Evolutionary conservation across 2,329 filamentous ascomycete species (phyloP).

Genomic region (Cladosporium sp.): DNA sequence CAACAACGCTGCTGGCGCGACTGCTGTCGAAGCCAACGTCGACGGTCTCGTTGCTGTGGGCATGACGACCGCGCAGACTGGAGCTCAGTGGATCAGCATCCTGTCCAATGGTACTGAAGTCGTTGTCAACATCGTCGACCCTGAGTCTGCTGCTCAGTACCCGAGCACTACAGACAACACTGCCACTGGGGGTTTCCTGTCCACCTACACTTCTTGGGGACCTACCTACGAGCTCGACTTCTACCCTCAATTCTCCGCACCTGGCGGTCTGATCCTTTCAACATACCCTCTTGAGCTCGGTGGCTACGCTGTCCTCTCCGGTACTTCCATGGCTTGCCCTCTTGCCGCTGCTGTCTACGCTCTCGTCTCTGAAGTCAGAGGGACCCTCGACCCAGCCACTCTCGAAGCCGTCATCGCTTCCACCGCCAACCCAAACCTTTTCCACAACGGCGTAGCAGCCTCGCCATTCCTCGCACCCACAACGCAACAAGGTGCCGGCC

Average conservation of each 20-base stretch:
- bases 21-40: slow-evolving; percentile 17
- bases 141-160: slow-evolving; percentile 16
- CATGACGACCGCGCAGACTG: slow-evolving; percentile 24
- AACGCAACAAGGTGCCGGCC: slow-evolving; percentile 57
- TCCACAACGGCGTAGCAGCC: slow-evolving; percentile 27
- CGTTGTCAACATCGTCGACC: slow-evolving; percentile 22
- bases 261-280: slow-evolving; percentile 56
- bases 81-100: slow-evolving; percentile 19
- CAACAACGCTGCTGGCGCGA: slow-evolving; percentile 41
- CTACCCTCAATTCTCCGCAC: slow-evolving; percentile 54
- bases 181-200: slow-evolving; percentile 48
- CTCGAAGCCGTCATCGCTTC: slow-evolving; percentile 26
- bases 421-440: slow-evolving; percentile 24
- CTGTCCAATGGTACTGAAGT: slow-evolving; percentile 18
- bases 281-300: slow-evolving; percentile 46
- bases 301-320: slow-evolving; percentile 50
- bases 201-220: slow-evolving; percentile 56
- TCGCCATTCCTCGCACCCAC: slow-evolving; percentile 42
- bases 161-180: slow-evolving; percentile 18
- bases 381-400: slow-evolving; percentile 23
- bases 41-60: slow-evolving; percentile 19
- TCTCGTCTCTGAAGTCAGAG: slow-evolving; percentile 27
- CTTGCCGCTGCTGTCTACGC: slow-evolving; percentile 48
- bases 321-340: slow-evolving; percentile 59
- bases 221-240: slow-evolving; percentile 56